These are phyloP conservation scores for Scheffersomyces stipitis DNA, from an alignment of 805 yeast genomes.

Conservation along the genomic window DNA sequence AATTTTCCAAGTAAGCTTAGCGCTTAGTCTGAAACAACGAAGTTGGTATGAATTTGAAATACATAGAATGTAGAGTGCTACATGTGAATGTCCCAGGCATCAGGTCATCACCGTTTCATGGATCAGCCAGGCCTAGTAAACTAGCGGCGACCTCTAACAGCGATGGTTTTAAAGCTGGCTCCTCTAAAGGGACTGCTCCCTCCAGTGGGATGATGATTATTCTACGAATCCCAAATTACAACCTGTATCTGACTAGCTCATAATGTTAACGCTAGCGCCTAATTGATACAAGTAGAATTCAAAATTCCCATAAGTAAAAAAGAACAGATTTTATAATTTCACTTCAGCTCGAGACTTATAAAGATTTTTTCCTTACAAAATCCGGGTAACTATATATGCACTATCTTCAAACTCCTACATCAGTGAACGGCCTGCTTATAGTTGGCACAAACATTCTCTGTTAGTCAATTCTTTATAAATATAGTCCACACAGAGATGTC, in stretches of 20 bases:
- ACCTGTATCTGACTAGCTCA: conserved; percentile 21
- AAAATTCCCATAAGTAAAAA: conserved; percentile 4
- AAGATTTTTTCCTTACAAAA: too few species aligned
- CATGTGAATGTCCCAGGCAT: conserved; percentile 20
- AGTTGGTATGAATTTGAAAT: too few species aligned
- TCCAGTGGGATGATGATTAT: conserved; percentile 14
- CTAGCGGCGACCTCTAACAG: conserved; percentile 88
- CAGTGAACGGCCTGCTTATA: too few species aligned
- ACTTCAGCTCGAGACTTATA: too few species aligned
- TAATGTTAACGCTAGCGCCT: conserved; percentile 22
- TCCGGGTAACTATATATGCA: too few species aligned
- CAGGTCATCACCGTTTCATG: conserved; percentile 23
- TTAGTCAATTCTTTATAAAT: too few species aligned
- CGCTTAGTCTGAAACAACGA: too few species aligned
- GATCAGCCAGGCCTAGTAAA: conserved; percentile 30
- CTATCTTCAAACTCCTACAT: too few species aligned
- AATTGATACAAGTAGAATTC: conserved; percentile 9
- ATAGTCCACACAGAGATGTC: too few species aligned
- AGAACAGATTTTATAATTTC: not conserved
- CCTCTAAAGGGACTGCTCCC: conserved; percentile 12
- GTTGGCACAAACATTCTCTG: too few species aligned
- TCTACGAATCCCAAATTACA: conserved; percentile 20
- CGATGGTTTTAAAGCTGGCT: conserved; percentile 95
- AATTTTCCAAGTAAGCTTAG: too few species aligned
- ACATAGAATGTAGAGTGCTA: too few species aligned